Percentiles rank a stretch among this genome's conserved stretches.
phyloP scores from a whole-genome alignment of 192 early-diverging fungal genomes.

The Backusella morwellensis region DNA sequence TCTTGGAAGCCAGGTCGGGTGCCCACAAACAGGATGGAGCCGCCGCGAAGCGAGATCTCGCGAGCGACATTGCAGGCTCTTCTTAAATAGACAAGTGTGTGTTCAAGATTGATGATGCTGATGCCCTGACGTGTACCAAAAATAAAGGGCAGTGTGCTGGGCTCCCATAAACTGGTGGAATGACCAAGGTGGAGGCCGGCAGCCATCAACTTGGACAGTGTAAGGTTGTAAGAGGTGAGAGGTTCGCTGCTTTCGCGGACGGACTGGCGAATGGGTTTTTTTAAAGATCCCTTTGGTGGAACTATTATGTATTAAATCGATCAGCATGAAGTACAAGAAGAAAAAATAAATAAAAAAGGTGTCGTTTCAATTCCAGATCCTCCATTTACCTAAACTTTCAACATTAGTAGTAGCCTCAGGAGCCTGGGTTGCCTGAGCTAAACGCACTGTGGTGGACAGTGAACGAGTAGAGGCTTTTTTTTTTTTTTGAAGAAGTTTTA shows the following conservation, averaged over 20 bases:
- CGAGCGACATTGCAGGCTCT: slow-evolving; percentile 74
- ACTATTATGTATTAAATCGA: neutral
- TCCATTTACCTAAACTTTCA: neutral
- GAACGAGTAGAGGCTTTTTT: slow-evolving; percentile 1
- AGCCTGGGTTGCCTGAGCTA: neutral
- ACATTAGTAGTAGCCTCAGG: neutral
- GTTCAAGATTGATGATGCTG: slow-evolving; percentile 92
- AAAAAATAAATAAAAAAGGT: no score
- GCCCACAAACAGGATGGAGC: slow-evolving; percentile 85
- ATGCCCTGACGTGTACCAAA: slow-evolving; percentile 87
- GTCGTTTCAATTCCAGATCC: no score
- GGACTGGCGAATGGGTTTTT: slow-evolving; percentile 15
- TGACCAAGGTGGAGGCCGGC: slow-evolving; percentile 92
- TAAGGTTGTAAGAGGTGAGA: slow-evolving; percentile 45
- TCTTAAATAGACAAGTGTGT: slow-evolving; percentile 80
- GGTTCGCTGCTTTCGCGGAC: slow-evolving; percentile 20
- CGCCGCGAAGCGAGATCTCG: slow-evolving; percentile 71
- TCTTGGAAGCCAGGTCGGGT: slow-evolving; percentile 69
- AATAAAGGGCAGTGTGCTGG: slow-evolving; percentile 81
- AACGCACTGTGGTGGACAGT: neutral
- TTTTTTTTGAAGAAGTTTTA: neutral
- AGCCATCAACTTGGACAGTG: slow-evolving; percentile 68
- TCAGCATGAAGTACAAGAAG: neutral
- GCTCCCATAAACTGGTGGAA: slow-evolving; percentile 71
- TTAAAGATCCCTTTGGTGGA: neutral